Conservation (phyloP, 2,329 filamentous ascomycete genomes). For the Davidsoniella eucalypti region DNA sequence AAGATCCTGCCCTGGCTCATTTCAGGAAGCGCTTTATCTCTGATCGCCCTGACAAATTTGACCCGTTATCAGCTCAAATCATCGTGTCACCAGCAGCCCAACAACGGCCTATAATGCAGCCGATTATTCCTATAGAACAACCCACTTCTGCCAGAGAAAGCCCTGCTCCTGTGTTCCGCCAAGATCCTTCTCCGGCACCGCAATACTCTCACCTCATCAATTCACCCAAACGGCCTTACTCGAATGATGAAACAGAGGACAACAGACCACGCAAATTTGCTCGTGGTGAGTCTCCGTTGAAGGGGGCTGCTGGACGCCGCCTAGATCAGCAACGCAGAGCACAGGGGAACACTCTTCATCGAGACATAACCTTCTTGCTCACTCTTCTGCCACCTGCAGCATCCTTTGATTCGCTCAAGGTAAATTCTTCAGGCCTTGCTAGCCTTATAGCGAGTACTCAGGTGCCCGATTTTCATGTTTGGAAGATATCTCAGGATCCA, state of each 20-base stretch:
- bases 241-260: conserved; percentile 53
- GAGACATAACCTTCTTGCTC: conserved; percentile 47
- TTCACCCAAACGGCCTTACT: conserved; percentile 46
- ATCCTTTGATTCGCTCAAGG: conserved; percentile 9
- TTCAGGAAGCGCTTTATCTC: conserved; percentile 64
- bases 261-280: conserved; percentile 71
- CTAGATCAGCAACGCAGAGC: conserved; percentile 60
- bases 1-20: conserved; percentile 58
- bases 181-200: conserved; percentile 20
- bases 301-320: conserved; percentile 72
- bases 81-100: conserved; percentile 71
- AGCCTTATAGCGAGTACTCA: conserved; percentile 50
- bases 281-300: conserved; percentile 82
- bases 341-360: conserved; percentile 52
- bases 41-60: conserved; percentile 42
- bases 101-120: conserved; percentile 44
- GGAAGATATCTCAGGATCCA: conserved; percentile 26
- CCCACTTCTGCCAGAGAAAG: conserved; percentile 29
- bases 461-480: conserved; percentile 43
- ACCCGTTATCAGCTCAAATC: conserved; percentile 64
- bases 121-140: conserved; percentile 29
- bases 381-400: conserved; percentile 55
- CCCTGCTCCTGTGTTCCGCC: conserved; percentile 23
- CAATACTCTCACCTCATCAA: conserved; percentile 32
- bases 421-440: conserved; percentile 51